Percentiles rank a stretch among this genome's conserved stretches.
Evolutionary conservation across 768 basidiomycete species (phyloP).

Genomic region (Chalciporus pseudorubinellus): DNA sequence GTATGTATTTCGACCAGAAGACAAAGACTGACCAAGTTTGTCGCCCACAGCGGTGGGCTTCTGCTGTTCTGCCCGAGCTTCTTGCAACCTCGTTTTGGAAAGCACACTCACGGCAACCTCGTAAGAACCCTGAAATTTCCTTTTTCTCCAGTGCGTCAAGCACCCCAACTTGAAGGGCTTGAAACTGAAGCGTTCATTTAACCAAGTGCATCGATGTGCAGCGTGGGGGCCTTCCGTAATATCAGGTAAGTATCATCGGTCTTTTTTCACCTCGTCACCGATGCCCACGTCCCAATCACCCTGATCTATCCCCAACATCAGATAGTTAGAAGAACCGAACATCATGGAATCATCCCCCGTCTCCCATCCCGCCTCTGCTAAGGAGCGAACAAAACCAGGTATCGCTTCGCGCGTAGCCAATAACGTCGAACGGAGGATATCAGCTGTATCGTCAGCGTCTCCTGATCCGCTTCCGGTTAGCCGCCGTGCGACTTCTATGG

Average conservation of each 20-base stretch:
- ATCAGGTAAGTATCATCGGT: constrained; percentile 12
- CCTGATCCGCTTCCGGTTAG: not conserved
- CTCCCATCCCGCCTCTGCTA: constrained; percentile 38
- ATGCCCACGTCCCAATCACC: not conserved
- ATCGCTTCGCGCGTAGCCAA: constrained; percentile 10
- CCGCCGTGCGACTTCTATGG: constrained; percentile 16
- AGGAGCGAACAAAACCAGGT: constrained; percentile 18
- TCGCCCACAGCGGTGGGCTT: no score
- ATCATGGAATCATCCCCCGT: constrained; percentile 30
- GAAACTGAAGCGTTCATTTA: no score
- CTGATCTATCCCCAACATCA: constrained; percentile 19
- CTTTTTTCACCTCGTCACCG: constrained; percentile 16
- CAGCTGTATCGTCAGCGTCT: not conserved
- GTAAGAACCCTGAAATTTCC: no score
- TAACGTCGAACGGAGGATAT: constrained; percentile 13
- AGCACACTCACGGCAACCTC: no score
- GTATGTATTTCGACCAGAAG: not conserved
- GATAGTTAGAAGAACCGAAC: constrained; percentile 26
- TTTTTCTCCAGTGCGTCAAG: no score
- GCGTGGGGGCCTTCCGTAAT: no score
- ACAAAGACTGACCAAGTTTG: not conserved
- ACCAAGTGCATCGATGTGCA: no score
- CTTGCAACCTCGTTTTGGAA: no score
- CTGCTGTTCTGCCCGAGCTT: no score
- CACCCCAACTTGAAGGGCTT: no score